These are phyloP conservation scores for Dimocarpus longan DNA, from an alignment of 345 rosid species.

Conservation along the genomic window DNA sequence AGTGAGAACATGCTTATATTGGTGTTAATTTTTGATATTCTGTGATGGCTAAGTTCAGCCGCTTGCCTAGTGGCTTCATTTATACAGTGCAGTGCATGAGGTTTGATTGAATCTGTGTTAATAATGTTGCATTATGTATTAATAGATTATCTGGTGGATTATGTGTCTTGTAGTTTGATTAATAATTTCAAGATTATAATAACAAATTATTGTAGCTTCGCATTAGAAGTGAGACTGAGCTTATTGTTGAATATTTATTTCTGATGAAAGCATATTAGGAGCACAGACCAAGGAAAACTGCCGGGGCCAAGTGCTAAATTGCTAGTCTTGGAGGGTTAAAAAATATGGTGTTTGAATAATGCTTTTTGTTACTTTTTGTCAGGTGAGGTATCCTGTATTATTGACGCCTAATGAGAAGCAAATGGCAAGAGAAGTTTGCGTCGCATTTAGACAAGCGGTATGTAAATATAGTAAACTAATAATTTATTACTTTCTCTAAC, in stretches of 20 bases:
- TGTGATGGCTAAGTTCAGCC: not conserved
- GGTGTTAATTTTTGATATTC: not conserved
- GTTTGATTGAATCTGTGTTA: not conserved
- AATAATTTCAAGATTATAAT: not conserved
- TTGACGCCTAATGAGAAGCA: constrained; percentile 96
- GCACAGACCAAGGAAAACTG: not conserved
- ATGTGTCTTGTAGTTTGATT: not conserved
- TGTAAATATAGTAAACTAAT: constrained; percentile 27
- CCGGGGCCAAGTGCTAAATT: not conserved
- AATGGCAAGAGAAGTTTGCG: constrained; percentile 98
- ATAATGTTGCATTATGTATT: not conserved
- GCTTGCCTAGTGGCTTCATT: not conserved
- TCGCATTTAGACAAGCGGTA: constrained; percentile 97
- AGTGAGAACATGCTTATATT: not conserved
- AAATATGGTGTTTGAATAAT: constrained; percentile 9
- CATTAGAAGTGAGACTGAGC: not conserved
- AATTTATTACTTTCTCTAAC: not conserved
- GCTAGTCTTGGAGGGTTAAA: not conserved
- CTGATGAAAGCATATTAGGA: not conserved
- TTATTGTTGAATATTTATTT: not conserved
- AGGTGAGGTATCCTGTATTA: constrained; percentile 91
- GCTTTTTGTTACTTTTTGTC: constrained; percentile 23
- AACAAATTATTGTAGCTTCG: not conserved
- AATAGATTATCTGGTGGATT: not conserved
- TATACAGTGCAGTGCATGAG: not conserved